phyloP scores from a whole-genome alignment of 2,329 filamentous ascomycete species.

The Furcasterigmium furcatum region DNA sequence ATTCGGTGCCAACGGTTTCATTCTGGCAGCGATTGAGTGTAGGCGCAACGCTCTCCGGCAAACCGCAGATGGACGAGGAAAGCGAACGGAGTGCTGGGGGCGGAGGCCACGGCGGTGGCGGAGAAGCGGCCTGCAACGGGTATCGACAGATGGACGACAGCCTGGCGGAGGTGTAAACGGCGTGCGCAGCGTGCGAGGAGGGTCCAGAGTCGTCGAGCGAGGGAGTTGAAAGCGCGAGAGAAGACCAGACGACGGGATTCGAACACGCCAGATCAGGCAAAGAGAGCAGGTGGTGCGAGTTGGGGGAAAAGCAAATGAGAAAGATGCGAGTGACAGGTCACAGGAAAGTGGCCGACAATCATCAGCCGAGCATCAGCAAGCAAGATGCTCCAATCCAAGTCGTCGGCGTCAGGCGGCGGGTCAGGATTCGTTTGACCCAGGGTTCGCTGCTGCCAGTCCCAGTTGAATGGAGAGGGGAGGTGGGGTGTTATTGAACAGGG shows the following conservation, averaged over 20 bases:
- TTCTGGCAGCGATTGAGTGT: not conserved
- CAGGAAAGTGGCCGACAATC: conserved; percentile 2
- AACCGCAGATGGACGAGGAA: not conserved
- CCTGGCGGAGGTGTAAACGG: not conserved
- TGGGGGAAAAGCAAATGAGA: not conserved
- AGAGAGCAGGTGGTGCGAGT: not conserved
- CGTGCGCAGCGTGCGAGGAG: too few species aligned
- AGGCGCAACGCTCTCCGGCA: not conserved
- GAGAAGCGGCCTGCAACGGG: not conserved
- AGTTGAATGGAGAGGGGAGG: not conserved
- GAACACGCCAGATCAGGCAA: too few species aligned
- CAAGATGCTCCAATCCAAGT: not conserved
- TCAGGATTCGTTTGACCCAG: not conserved
- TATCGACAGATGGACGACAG: not conserved
- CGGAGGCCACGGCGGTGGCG: too few species aligned
- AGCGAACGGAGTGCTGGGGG: too few species aligned
- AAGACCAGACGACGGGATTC: not conserved
- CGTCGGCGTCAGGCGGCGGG: not conserved
- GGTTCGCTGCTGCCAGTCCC: too few species aligned
- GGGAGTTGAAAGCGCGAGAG: not conserved
- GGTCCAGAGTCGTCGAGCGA: too few species aligned
- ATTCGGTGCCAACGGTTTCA: not conserved
- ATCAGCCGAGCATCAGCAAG: conserved; percentile 3
- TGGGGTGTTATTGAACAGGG: not conserved
- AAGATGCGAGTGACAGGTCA: conserved; percentile 3